Evolutionary conservation across 345 rosid genomes (phyloP).

Genomic region (Salix suchowensis): DNA sequence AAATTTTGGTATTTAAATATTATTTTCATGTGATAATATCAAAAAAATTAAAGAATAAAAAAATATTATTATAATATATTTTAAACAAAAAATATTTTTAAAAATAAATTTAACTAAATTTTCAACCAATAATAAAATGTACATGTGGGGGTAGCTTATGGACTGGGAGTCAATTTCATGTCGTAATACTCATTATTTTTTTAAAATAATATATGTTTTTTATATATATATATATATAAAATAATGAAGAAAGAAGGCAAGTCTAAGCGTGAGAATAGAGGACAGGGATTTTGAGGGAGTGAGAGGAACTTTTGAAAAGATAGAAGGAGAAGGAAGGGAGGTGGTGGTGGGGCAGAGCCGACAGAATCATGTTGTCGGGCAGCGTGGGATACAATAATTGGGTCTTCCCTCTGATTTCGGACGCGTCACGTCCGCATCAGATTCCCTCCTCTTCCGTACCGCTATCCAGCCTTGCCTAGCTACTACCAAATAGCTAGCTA

Average conservation of each 20-base stretch:
- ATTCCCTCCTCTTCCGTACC: constrained; percentile 48
- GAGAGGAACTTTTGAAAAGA: constrained; percentile 1
- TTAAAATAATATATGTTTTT: too few relatives aligned
- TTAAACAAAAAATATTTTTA: too few relatives aligned
- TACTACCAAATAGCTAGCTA: neutral
- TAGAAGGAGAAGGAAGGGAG: constrained; percentile 3
- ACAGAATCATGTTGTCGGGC: constrained; percentile 59
- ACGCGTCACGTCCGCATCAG: constrained; percentile 61
- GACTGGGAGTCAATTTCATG: too few relatives aligned
- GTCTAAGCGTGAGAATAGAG: constrained; percentile 1
- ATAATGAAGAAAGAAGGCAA: neutral
- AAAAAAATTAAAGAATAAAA: too few relatives aligned
- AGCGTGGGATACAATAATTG: constrained; percentile 66
- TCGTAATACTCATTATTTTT: too few relatives aligned
- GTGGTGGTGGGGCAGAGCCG: constrained; percentile 18
- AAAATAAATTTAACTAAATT: too few relatives aligned
- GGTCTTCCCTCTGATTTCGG: constrained; percentile 58
- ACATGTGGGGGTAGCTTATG: neutral
- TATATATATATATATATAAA: too few relatives aligned
- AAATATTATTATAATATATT: too few relatives aligned
- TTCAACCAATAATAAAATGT: neutral
- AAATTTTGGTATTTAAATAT: too few relatives aligned
- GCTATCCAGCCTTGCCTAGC: neutral
- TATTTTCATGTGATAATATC: too few relatives aligned
- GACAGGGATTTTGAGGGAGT: constrained; percentile 8